Base-by-base conservation (phyloP, 2,329 filamentous ascomycete genomes). In the Monilinia laxa region DNA sequence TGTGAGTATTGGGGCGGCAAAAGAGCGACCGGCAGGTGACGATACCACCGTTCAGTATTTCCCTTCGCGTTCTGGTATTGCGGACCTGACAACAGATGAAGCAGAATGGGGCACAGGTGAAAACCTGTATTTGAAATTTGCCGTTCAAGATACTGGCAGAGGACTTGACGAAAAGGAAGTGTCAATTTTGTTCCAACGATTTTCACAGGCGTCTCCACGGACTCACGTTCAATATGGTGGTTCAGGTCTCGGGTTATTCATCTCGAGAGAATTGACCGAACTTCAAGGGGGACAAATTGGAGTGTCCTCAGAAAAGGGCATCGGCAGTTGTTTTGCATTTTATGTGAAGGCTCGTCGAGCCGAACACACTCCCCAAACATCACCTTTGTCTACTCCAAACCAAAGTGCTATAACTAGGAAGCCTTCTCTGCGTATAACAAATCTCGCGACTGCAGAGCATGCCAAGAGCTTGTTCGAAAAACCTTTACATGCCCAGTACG, bases 201-300 rank as follows among this genome's bases (percentile, higher is more conserved):
- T 95, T 75, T 57, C 52, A 2, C 91, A 94, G 77, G 90, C 90
- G 0, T 90, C 86, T 25, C 88, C 90, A 1, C 85, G 86, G 60
- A 93, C 90, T 0, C 90, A 92, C 70, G 87, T 92, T n/a, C 87
- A 91, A 71, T 93, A 94, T 70, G 91, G 91, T 25, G 91, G 91
- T 0, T 91, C 88, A 0, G 91, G 91, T 0, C 82, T 95, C 0
- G 91, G 91, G 0, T 80, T 94, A 0, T 94, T 93, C 76, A 93
- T 94, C 70, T 91, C 88, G 47, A 84, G 90, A 35, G 86, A 91
- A 65, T 81, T 95, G 20, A 91, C 90, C 0, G 91, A 94, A 74
- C 80, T 94, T 12, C 90, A 93, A 75, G 90, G 90, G 25, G 91
- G 91, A 4, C 87, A 91, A 68, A 93, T 95, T 57, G 91, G 90